Conservation (phyloP, 768 basidiomycete species). For the Crassisporium funariophilum region DNA sequence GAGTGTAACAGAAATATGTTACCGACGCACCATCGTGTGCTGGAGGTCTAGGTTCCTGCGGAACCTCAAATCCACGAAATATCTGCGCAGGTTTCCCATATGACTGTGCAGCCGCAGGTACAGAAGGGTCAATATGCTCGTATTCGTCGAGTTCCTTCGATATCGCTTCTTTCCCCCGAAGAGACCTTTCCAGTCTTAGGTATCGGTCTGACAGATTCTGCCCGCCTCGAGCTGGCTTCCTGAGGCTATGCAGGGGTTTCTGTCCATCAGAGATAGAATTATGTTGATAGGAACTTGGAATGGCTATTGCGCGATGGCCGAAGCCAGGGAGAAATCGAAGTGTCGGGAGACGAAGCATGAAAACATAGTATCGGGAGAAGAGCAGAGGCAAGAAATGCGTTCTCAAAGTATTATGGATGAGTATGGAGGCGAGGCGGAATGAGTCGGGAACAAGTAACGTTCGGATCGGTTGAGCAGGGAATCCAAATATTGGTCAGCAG, state of each 20-base stretch:
- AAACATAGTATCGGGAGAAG: conserved; percentile 15
- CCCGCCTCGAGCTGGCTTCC: conserved; percentile 42
- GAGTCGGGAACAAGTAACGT: neutral
- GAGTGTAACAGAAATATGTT: neutral
- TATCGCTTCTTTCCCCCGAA: conserved; percentile 46
- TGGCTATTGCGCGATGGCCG: conserved; percentile 16
- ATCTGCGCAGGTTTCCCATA: conserved; percentile 19
- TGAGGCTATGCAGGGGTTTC: conserved; percentile 10
- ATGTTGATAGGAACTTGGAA: conserved; percentile 8
- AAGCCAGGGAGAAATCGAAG: conserved; percentile 1
- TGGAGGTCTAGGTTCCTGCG: conserved; percentile 62
- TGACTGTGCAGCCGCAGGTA: conserved; percentile 6
- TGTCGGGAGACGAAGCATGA: conserved; percentile 14
- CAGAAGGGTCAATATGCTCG: neutral
- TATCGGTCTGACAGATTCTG: conserved; percentile 64
- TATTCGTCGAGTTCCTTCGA: conserved; percentile 30
- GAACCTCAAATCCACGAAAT: conserved; percentile 61
- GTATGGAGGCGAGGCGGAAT: too few relatives aligned
- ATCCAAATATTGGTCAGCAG: neutral
- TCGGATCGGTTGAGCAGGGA: neutral
- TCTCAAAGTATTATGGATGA: too few relatives aligned
- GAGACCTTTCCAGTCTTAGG: conserved; percentile 52
- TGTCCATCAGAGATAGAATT: conserved; percentile 12
- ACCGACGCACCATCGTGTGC: conserved; percentile 66
- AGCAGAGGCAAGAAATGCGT: too few relatives aligned